These are phyloP conservation scores for Entomortierella beljakovae DNA, from an alignment of 192 early-diverging fungal species.

Conservation along the genomic window DNA sequence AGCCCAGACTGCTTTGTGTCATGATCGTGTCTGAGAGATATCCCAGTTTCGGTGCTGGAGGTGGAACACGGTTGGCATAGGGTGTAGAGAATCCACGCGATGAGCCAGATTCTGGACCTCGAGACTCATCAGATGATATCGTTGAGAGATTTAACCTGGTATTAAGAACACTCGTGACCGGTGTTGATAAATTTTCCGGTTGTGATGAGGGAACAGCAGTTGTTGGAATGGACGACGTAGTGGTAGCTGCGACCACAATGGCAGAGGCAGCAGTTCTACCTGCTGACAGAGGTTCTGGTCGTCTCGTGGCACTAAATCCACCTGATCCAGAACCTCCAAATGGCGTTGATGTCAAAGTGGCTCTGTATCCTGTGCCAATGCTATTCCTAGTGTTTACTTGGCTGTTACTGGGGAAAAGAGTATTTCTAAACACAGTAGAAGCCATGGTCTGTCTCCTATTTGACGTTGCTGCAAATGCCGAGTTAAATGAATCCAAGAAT, in stretches of 20 bases:
- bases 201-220: not conserved
- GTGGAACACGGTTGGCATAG: slow-evolving; percentile 25
- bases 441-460: slow-evolving; percentile 40
- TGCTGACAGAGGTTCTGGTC: slow-evolving; percentile 13
- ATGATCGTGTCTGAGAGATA: slow-evolving; percentile 47
- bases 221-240: not conserved
- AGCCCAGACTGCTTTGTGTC: slow-evolving; percentile 46
- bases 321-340: slow-evolving; percentile 1
- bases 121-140: not conserved
- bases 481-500: slow-evolving; percentile 31
- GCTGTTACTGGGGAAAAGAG: not conserved
- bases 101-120: slow-evolving; percentile 7
- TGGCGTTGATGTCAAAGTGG: slow-evolving; percentile 1
- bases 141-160: not conserved
- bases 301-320: slow-evolving; percentile 3
- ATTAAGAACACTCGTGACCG: slow-evolving; percentile 6
- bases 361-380: slow-evolving; percentile 5
- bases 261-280: slow-evolving; percentile 18
- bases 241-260: slow-evolving; percentile 4
- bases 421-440: not conserved
- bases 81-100: slow-evolving; percentile 32
- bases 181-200: not conserved
- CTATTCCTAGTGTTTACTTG: slow-evolving; percentile 14
- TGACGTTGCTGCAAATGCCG: slow-evolving; percentile 40
- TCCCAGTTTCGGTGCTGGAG: slow-evolving; percentile 36